Percentiles rank a stretch among this genome's conserved stretches.
phyloP scores from a whole-genome alignment of 768 basidiomycete genomes.

The Hortiboletus flavorubellus region DNA sequence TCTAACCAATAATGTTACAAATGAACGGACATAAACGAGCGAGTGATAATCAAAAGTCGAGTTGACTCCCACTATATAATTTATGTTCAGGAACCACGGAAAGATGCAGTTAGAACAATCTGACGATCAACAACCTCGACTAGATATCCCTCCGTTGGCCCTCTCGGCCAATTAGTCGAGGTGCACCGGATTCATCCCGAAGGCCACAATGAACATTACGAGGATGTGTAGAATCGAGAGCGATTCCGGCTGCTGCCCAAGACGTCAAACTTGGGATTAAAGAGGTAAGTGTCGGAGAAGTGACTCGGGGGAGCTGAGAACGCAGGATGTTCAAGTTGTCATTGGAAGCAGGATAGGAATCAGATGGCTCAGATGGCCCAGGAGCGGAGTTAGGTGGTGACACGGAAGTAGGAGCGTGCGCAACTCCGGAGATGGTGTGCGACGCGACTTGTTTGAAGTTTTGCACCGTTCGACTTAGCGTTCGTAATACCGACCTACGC shows the following conservation, averaged over 20 bases:
- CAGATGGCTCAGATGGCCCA: constrained; percentile 3
- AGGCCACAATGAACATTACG: constrained; percentile 4
- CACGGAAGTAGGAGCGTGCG: constrained; percentile 4
- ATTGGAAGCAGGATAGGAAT: neutral
- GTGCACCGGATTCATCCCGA: constrained; percentile 21
- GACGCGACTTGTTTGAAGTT: constrained; percentile 40
- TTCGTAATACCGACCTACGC: constrained; percentile 48
- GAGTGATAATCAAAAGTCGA: neutral
- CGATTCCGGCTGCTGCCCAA: constrained; percentile 31
- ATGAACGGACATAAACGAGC: constrained; percentile 1
- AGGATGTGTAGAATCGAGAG: constrained; percentile 16
- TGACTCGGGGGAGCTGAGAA: constrained; percentile 21
- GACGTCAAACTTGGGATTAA: constrained; percentile 35
- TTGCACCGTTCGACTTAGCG: constrained; percentile 52
- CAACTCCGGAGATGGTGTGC: constrained; percentile 25
- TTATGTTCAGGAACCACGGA: neutral
- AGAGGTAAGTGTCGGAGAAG: constrained; percentile 21
- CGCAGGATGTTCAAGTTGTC: constrained; percentile 9
- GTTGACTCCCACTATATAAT: constrained; percentile 2
- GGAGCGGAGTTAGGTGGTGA: constrained; percentile 8
- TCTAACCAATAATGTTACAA: constrained; percentile 17
- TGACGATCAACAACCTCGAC: neutral
- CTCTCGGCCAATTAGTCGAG: constrained; percentile 28
- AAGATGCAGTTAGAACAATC: neutral
- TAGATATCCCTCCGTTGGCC: constrained; percentile 25